These are phyloP conservation scores for Macrophomina phaseolina DNA, from an alignment of 2,329 filamentous ascomycete species.

Conservation along the genomic window DNA sequence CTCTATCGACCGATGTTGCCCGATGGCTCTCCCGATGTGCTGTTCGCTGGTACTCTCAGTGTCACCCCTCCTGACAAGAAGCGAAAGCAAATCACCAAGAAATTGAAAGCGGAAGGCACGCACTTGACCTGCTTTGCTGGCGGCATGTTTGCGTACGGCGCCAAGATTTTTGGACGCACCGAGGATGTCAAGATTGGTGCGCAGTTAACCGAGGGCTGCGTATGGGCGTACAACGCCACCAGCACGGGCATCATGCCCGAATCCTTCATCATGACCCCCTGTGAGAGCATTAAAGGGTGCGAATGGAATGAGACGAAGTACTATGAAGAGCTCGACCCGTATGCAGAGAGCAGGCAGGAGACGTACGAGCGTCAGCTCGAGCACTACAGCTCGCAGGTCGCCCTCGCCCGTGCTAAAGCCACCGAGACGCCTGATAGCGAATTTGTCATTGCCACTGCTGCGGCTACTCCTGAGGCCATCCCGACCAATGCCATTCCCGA, in stretches of 20 bases:
- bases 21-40: constrained; percentile 50
- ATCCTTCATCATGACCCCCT: constrained; percentile 58
- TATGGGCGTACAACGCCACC: constrained; percentile 65
- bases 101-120: constrained; percentile 52
- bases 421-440: constrained; percentile 33
- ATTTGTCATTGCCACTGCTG: constrained; percentile 20
- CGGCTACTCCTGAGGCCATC: constrained; percentile 30
- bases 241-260: constrained; percentile 68
- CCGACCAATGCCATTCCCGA: constrained; percentile 6
- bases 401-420: constrained; percentile 38
- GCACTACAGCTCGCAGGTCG: constrained; percentile 41
- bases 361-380: constrained; percentile 42
- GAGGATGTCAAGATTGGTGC: constrained; percentile 63
- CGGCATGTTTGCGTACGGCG: constrained; percentile 72
- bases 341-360: constrained; percentile 37
- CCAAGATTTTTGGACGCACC: constrained; percentile 62
- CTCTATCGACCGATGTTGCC: constrained; percentile 58
- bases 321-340: constrained; percentile 46
- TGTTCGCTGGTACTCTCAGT: constrained; percentile 36
- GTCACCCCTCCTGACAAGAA: constrained; percentile 32
- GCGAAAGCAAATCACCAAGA: constrained; percentile 29
- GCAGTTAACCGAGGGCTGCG: constrained; percentile 66
- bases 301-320: constrained; percentile 56
- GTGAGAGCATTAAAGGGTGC: constrained; percentile 47
- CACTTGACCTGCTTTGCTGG: constrained; percentile 75